Evolutionary conservation across 176 grass and related monocot genomes (phyloP).

Genomic region (Lolium rigidum): DNA sequence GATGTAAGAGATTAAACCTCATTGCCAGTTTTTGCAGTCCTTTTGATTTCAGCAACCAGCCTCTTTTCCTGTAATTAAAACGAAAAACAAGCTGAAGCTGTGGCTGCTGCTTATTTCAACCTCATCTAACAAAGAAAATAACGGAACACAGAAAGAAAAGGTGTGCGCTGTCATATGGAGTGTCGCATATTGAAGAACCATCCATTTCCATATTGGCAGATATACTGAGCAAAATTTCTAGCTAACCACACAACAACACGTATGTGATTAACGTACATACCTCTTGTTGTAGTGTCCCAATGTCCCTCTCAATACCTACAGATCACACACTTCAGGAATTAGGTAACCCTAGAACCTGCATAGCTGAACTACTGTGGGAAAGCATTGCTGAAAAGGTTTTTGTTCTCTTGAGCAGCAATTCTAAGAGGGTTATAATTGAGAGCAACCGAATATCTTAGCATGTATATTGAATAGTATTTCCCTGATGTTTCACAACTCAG

Average conservation of each 20-base stretch:
- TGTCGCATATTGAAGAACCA: neutral
- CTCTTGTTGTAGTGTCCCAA: slow-evolving; percentile 78
- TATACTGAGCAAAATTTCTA: neutral
- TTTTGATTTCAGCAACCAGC: slow-evolving; percentile 95
- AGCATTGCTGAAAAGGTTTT: neutral
- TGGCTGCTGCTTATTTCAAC: slow-evolving; percentile 16
- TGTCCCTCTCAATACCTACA: slow-evolving; percentile 88
- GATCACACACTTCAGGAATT: slow-evolving; percentile 26
- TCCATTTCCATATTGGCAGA: slow-evolving; percentile 8
- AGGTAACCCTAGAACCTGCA: neutral
- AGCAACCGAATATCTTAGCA: neutral
- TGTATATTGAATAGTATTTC: slow-evolving; percentile 12
- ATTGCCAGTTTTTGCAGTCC: slow-evolving; percentile 97
- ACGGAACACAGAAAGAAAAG: slow-evolving; percentile 21
- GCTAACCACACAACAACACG: neutral
- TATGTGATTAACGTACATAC: slow-evolving; percentile 47
- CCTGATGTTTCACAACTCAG: slow-evolving; percentile 13
- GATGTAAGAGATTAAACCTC: slow-evolving; percentile 60
- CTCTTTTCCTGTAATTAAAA: slow-evolving; percentile 82
- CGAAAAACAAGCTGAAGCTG: slow-evolving; percentile 1
- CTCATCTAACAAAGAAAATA: slow-evolving; percentile 26
- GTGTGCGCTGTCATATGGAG: neutral
- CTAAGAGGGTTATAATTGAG: neutral
- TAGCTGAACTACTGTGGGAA: slow-evolving; percentile 1
- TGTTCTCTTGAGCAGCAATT: neutral